Evolutionary conservation across 176 grass and related monocot species (phyloP), one percentile per base, ranked within the genome.

Genomic region (Carex myosuroides): DNA sequence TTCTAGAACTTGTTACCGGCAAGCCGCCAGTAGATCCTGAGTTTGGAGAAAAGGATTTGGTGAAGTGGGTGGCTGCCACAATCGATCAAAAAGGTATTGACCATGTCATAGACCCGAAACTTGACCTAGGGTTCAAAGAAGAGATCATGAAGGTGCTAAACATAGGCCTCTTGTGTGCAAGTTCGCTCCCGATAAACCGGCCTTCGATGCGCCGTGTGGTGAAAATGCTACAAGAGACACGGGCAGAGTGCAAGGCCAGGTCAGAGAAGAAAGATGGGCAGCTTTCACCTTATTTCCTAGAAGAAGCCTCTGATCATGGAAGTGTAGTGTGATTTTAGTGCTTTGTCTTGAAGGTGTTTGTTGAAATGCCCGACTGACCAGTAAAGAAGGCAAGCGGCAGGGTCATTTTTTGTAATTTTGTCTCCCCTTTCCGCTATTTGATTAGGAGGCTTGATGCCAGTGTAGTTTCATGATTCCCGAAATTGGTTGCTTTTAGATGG

Each of bases 21-120:
- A 98, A 90, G 2, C 95, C 84, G 0, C 89, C 95, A 0, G 86
- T 98, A 9, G 92, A 94, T 76, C 86, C 92, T 0, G 92, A 98
- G 84, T 94, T 93, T 3, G 95, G 95, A 0, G 95, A 97, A 54
- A 98, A 94, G 80, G 95, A 98, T 87, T 32, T 98, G 79, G 92
- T 98, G 68, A 94, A 91, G 59, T 98, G 95, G 95, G 91, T 93
- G 16, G 93, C 75, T 87, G 35, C 62, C 85, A 86, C 75, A 0
- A 88, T 98, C 6, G 92, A 98, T 13, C 87, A 98, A 85, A 90
- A 91, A 59, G 95, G 89, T 0, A 32, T 86, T 0, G 95, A 94
- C 0, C 84, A 57, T 30, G 91, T 94, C 2, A 56, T 98, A 8
- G 95, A 98, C 88, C 63, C 83, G 20, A 82, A 80, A 22, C 93